Evolutionary conservation across 129 eudicot genomes (phyloP).

Genomic region (Scalesia atractyloides): DNA sequence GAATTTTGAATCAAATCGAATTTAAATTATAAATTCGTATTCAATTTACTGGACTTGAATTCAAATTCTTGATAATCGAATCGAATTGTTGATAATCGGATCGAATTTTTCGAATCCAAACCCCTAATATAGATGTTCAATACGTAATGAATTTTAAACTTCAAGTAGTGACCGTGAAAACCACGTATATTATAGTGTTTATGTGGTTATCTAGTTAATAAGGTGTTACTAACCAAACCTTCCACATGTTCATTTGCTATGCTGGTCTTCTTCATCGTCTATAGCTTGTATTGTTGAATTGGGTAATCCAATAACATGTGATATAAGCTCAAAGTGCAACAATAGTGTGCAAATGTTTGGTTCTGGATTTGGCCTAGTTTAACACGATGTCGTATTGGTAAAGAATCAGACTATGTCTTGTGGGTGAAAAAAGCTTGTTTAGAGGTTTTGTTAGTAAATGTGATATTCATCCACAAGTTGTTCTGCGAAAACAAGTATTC

Average conservation of each 20-base stretch:
- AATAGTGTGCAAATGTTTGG: background rate
- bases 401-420: background rate
- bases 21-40: too few species aligned
- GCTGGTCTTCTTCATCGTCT: background rate
- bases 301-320: too few species aligned
- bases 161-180: too few species aligned
- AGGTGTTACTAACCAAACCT: background rate
- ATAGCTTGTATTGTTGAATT: too few species aligned
- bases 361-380: background rate
- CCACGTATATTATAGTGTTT: too few species aligned
- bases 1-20: too few species aligned
- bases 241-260: background rate
- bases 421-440: background rate
- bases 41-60: too few species aligned
- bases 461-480: too few species aligned
- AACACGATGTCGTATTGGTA: background rate
- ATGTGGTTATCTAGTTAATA: background rate
- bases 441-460: background rate
- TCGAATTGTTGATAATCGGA: too few species aligned
- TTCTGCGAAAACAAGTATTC: too few species aligned
- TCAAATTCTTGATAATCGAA: too few species aligned
- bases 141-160: background rate
- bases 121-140: background rate
- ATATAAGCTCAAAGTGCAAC: background rate
- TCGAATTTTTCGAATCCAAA: too few species aligned